Evolutionary conservation across 83 land plant species (phyloP), one percentile per base, ranked within the genome.

Genomic region (Larix sibirica): DNA sequence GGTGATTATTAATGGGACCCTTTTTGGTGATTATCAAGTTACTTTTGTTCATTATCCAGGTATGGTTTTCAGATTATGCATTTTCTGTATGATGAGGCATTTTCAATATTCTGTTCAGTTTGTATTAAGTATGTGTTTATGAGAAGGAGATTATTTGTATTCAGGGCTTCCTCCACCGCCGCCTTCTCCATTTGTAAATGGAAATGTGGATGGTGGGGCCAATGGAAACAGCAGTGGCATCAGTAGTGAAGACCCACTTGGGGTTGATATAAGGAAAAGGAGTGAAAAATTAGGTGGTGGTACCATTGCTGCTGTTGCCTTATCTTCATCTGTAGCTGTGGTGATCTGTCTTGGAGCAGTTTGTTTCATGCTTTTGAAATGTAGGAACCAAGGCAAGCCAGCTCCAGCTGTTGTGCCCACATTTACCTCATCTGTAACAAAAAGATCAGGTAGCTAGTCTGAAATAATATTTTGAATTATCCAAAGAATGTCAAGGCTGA

Each of bases 11-110:
- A 91, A 95, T 84, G 47, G 0, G 44, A 81, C 97, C 24, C 85
- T 90, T 64, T 95, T 93, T 91, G 97, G 93, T 47, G 87, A 82
- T 77, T 93, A 95, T 83, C 85, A 88, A 67, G 94, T 91, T 14
- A 23, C 88, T 12, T 84, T 64, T 81, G 89, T 95, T 66, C 83
- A 44, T 28, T 95, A 95, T 89, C 95, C 95, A 84, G 97, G 97
- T 95, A 91, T 20, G 50, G 26, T 81, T 69, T 82, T 76, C 26
- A 73, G 80, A 65, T 62, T 24, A 23, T 28, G 28, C 71, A 58
- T 44, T 14, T 4, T 31, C 40, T 82, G 23, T 31, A 50, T 42
- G 61, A 40, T 18, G 65, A 50, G 13, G 56, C 56, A 9, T 47
- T 54, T 77, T 73, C 4, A 20, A 4, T 83, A 83, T 54, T 81